Conservation (phyloP, 2,329 filamentous ascomycete species). For the Colletotrichum lentis region DNA sequence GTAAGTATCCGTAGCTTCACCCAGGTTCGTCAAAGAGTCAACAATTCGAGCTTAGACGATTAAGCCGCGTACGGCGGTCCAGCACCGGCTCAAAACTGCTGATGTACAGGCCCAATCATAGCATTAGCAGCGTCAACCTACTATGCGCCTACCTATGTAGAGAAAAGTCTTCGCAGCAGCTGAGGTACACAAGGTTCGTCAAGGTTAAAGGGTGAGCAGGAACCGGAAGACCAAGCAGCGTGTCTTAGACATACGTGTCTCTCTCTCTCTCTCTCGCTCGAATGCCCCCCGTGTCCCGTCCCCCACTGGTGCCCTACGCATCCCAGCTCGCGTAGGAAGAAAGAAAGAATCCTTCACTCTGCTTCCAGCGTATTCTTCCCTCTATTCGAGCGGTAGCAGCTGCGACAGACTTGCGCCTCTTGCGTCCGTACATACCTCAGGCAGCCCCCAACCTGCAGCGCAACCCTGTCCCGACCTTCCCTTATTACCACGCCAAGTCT, state of each 20-base stretch:
- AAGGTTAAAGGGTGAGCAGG: background rate
- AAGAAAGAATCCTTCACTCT: conserved; percentile 23
- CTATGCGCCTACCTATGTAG: too few species aligned
- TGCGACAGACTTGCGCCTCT: conserved; percentile 5
- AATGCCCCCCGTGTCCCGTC: background rate
- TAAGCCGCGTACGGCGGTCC: conserved; percentile 3
- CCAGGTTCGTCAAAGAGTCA: conserved; percentile 11
- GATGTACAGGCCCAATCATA: background rate
- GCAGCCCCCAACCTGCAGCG: conserved; percentile 1
- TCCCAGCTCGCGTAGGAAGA: conserved; percentile 1
- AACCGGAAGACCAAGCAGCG: background rate
- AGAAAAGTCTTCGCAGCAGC: conserved; percentile 7
- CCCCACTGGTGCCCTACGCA: conserved; percentile 18
- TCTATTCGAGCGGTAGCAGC: conserved; percentile 5
- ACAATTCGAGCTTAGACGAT: background rate
- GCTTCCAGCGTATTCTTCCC: conserved; percentile 32
- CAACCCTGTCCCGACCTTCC: conserved; percentile 13
- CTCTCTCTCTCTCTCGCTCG: conserved; percentile 4
- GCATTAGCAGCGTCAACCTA: background rate
- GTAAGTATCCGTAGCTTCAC: background rate
- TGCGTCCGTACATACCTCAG: conserved; percentile 4
- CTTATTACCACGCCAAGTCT: conserved; percentile 11
- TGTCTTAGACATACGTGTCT: conserved; percentile 19
- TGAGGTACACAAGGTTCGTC: background rate
- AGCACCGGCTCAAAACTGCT: background rate